phyloP scores from a whole-genome alignment of 208 protist species.

The Leishmania major region DNA sequence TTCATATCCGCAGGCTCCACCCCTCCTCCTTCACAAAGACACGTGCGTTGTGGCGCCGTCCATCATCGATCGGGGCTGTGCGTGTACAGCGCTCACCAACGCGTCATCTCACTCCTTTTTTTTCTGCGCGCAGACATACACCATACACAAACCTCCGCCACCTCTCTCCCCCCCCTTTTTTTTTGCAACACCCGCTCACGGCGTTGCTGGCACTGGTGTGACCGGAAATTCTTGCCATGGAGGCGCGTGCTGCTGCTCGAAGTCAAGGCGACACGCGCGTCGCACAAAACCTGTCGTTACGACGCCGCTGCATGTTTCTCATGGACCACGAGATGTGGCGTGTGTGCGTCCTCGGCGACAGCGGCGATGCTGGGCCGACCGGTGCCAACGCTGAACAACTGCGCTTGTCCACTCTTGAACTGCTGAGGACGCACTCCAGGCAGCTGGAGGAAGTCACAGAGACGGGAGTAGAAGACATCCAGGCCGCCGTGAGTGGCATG shows the following conservation, averaged over 20 bases:
- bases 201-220: not conserved
- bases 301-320: conserved; percentile 77
- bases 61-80: not conserved
- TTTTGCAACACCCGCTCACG: not conserved
- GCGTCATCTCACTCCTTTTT: not conserved
- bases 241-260: not conserved
- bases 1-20: not conserved
- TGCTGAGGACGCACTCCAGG: conserved; percentile 6
- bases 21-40: not conserved
- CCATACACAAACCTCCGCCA: not conserved
- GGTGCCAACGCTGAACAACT: conserved; percentile 1
- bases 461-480: not conserved
- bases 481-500: not conserved
- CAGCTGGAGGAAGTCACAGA: not conserved
- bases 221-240: not conserved
- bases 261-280: conserved; percentile 19
- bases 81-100: not conserved
- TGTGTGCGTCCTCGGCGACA: conserved; percentile 2
- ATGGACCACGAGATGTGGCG: conserved; percentile 37
- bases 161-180: not conserved
- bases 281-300: conserved; percentile 53
- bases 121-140: not conserved
- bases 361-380: not conserved
- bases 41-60: not conserved
- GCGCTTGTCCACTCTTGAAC: not conserved